Conservation (phyloP, 192 early-diverging fungal genomes). For the Coemansia sp. region DNA sequence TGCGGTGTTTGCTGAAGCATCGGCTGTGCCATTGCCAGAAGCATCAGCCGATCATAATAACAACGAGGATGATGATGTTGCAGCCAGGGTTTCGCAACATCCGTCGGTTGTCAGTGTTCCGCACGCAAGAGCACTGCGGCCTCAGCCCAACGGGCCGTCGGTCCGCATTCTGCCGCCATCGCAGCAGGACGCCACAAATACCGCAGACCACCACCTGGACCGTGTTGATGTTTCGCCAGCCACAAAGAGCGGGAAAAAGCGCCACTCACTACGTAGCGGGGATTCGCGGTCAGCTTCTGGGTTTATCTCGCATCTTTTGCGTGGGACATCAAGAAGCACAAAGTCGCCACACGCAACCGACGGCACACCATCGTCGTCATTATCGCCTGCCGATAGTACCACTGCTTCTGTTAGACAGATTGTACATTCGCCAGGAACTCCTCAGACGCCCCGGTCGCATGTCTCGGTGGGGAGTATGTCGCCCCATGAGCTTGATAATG, state of each 20-base stretch:
- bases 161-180: constrained; percentile 25
- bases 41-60: not conserved
- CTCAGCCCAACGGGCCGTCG: constrained; percentile 10
- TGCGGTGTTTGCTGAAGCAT: not conserved
- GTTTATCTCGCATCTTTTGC: constrained; percentile 45
- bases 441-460: constrained; percentile 1
- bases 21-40: not conserved
- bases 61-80: not conserved
- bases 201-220: not conserved
- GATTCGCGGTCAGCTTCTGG: constrained; percentile 12
- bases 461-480: not conserved
- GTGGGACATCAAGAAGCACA: constrained; percentile 17
- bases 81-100: not conserved
- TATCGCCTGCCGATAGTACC: not conserved
- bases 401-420: not conserved
- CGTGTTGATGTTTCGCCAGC: not conserved
- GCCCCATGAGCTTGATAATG: not conserved
- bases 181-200: not conserved
- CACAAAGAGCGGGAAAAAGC: constrained; percentile 13
- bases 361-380: not conserved
- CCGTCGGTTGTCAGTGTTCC: not conserved
- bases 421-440: constrained; percentile 22
- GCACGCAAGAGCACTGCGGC: not conserved
- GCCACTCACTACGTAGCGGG: constrained; percentile 10
- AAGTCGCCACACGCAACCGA: constrained; percentile 9